Evolutionary conservation across 148 eudicot species (phyloP).

Genomic region (Rhododendron mucronatum): DNA sequence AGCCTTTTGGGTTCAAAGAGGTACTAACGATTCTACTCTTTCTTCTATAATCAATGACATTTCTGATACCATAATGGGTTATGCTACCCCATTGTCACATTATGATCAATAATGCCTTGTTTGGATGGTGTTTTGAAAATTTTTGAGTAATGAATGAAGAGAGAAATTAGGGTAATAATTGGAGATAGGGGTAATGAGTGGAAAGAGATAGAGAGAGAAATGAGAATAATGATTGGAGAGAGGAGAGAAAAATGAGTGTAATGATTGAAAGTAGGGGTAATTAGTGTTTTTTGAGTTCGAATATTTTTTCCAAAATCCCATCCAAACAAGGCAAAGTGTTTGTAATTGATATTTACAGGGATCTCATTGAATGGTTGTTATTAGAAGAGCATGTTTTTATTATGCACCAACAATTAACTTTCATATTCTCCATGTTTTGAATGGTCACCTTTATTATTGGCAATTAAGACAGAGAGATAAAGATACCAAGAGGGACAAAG

Average conservation of each 20-base stretch:
- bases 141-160: no score
- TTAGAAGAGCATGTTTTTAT: neutral
- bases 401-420: neutral
- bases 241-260: no score
- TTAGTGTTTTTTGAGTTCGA: no score
- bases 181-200: no score
- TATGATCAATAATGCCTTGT: neutral
- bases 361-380: neutral
- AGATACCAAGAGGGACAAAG: neutral
- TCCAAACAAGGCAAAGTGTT: neutral
- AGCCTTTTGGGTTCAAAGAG: constrained; percentile 75
- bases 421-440: neutral
- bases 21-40: constrained; percentile 21
- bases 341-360: neutral
- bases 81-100: neutral
- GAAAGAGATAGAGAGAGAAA: no score
- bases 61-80: neutral
- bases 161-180: no score
- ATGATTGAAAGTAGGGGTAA: no score
- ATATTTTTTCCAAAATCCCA: no score
- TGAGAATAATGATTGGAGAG: no score
- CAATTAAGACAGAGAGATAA: neutral
- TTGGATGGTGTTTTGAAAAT: no score
- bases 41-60: neutral
- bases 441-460: neutral